Conservation (phyloP, 2,329 filamentous ascomycete genomes). For the Talaromyces pinophilus region DNA sequence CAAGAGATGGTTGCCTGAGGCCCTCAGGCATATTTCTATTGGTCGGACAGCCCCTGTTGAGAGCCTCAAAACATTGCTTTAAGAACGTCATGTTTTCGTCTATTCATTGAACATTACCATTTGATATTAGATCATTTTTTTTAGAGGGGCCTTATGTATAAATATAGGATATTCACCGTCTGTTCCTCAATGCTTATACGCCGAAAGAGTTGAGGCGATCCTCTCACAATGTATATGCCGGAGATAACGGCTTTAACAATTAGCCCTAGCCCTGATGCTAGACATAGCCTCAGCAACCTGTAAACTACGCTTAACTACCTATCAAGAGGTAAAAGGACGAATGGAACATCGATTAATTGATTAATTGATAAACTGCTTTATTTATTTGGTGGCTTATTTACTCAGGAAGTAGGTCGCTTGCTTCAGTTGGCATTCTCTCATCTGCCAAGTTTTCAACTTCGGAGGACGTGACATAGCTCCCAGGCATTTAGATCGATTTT, state of each 20-base stretch:
- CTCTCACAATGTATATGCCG: background rate
- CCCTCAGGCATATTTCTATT: background rate
- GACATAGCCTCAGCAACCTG: background rate
- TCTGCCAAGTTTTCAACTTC: background rate
- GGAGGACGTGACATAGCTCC: background rate
- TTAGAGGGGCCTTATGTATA: background rate
- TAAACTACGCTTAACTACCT: background rate
- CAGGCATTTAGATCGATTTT: background rate
- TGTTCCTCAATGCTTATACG: background rate
- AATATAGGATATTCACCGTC: background rate
- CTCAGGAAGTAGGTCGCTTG: background rate
- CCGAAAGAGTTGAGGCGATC: background rate
- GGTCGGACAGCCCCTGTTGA: background rate
- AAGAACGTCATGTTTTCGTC: background rate
- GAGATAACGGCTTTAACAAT: background rate
- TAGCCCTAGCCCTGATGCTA: background rate
- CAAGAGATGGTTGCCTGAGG: constrained; percentile 4
- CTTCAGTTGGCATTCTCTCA: background rate
- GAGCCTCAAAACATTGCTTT: background rate
- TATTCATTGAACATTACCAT: background rate
- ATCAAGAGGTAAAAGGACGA: background rate
- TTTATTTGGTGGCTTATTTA: background rate
- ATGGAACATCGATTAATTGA: background rate
- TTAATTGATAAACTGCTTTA: background rate
- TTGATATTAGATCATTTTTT: background rate